These are phyloP conservation scores for Calonectria multiphialidica DNA, from an alignment of 2,329 filamentous ascomycete species.

Conservation along the genomic window DNA sequence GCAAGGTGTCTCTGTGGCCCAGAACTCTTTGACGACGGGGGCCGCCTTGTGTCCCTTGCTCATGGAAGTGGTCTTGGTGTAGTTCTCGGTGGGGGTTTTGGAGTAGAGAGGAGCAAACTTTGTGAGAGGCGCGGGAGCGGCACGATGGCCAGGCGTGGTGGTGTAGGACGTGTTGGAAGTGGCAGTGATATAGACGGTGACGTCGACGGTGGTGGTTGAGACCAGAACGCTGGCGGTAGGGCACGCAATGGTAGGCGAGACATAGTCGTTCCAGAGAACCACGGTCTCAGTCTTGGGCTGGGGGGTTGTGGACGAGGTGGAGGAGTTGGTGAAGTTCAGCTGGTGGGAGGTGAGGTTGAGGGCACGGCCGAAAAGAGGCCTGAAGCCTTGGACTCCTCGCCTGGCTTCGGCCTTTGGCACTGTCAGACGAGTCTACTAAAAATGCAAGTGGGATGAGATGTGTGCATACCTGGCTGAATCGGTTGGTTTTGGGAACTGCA, in stretches of 20 bases:
- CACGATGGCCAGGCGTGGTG: background rate
- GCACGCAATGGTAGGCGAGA: conserved; percentile 33
- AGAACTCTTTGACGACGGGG: background rate
- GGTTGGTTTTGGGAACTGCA: conserved; percentile 36
- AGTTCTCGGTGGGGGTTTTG: background rate
- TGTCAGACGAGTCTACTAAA: conserved; percentile 18
- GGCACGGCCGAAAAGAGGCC: background rate
- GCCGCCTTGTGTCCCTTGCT: background rate
- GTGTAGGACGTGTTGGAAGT: conserved; percentile 38
- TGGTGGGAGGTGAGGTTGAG: background rate
- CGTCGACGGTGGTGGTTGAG: conserved; percentile 49
- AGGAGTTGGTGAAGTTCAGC: conserved; percentile 25
- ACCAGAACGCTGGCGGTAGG: conserved; percentile 40
- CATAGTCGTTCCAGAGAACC: conserved; percentile 8
- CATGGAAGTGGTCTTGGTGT: background rate
- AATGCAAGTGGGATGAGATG: background rate
- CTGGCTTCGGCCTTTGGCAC: conserved; percentile 14
- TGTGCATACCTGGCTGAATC: conserved; percentile 32
- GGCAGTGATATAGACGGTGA: conserved; percentile 50
- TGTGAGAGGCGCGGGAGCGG: background rate
- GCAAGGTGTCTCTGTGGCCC: background rate
- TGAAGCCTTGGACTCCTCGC: conserved; percentile 1
- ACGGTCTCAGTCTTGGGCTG: background rate
- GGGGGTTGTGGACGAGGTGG: conserved; percentile 23
- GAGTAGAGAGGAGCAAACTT: background rate